Conservation (phyloP, 345 rosid species). For the Noccaea caerulescens region DNA sequence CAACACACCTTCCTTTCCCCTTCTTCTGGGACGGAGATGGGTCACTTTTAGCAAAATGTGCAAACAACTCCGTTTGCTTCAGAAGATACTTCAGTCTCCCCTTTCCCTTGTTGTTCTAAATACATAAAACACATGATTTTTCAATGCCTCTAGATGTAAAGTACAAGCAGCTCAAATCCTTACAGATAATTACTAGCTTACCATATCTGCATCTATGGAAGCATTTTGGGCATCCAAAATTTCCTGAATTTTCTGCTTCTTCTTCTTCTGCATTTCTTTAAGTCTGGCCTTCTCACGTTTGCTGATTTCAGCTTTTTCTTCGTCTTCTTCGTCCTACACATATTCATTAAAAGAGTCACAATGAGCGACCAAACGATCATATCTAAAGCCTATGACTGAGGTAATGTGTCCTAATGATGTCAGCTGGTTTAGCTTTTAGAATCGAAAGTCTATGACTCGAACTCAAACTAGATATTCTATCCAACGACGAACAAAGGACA, state of each 20-base stretch:
- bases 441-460: not conserved
- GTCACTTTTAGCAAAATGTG: constrained; percentile 91
- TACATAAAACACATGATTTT: not conserved
- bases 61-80: constrained; percentile 97
- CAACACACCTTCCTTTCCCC: constrained; percentile 80
- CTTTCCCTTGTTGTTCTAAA: constrained; percentile 82
- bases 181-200: constrained; percentile 23
- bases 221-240: constrained; percentile 91
- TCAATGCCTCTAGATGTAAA: constrained; percentile 9
- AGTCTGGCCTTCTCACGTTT: constrained; percentile 90
- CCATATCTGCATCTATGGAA: constrained; percentile 92
- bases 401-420: too few species aligned
- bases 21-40: constrained; percentile 72
- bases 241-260: constrained; percentile 95
- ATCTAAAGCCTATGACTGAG: too few species aligned
- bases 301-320: constrained; percentile 55
- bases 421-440: not conserved
- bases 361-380: too few species aligned
- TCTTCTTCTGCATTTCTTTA: constrained; percentile 82
- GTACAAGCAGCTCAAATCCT: constrained; percentile 14
- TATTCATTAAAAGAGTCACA: not conserved
- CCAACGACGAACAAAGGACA: constrained; percentile 10
- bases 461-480: not conserved
- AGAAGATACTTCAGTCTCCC: constrained; percentile 88
- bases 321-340: constrained; percentile 58